Evolutionary conservation across 176 grass and related monocot species (phyloP).

Genomic region (Carex littledalei): DNA sequence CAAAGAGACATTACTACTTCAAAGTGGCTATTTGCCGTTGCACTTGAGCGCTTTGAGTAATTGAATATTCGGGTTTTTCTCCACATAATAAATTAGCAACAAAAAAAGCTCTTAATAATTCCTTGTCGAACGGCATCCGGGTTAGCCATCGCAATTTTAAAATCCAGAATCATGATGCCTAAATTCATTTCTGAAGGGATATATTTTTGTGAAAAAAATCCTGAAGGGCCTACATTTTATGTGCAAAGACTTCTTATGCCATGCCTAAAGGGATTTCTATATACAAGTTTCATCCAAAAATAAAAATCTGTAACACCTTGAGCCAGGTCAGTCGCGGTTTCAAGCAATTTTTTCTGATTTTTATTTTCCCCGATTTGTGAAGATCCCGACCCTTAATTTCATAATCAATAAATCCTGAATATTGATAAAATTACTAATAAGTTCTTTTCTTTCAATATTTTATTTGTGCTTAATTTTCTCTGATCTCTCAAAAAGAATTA

Average conservation of each 20-base stretch:
- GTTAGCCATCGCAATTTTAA: neutral
- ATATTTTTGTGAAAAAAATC: neutral
- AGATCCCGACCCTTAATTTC: neutral
- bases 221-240: neutral
- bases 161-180: neutral
- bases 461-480: too few species aligned
- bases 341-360: neutral
- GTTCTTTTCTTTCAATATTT: too few species aligned
- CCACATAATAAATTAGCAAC: neutral
- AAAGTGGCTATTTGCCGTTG: too few species aligned
- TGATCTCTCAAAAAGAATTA: too few species aligned
- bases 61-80: too few species aligned
- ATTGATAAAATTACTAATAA: too few species aligned
- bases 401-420: neutral
- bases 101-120: neutral
- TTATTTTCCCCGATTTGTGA: neutral
- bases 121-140: neutral
- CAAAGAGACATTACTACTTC: too few species aligned
- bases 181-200: neutral
- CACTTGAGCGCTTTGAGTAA: too few species aligned
- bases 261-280: neutral
- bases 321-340: neutral
- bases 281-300: neutral
- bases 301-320: too few species aligned
- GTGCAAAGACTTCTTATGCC: neutral